phyloP scores from a whole-genome alignment of 257 asterid species.

The Penstemon newberryi region DNA sequence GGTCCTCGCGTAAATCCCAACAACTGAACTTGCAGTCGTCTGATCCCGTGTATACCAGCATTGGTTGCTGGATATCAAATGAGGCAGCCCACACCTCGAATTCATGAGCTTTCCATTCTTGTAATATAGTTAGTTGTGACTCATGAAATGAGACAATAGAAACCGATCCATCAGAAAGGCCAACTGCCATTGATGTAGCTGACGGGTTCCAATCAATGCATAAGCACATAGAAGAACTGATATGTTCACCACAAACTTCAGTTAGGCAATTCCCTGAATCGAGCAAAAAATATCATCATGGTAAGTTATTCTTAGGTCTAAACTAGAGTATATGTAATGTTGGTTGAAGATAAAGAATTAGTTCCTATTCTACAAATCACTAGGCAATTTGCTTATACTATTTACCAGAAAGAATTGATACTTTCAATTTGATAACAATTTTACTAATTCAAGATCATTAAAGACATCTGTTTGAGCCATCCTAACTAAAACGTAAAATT shows the following conservation, averaged over 20 bases:
- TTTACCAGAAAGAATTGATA: too few species aligned
- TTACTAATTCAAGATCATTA: background rate
- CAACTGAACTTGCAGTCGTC: conserved; percentile 92
- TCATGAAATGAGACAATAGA: conserved; percentile 61
- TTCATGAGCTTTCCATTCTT: conserved; percentile 85
- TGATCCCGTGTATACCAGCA: conserved; percentile 75
- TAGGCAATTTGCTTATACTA: too few species aligned
- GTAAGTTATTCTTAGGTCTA: background rate
- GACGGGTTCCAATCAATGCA: conserved; percentile 82
- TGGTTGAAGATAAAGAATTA: conserved; percentile 3
- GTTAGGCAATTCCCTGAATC: conserved; percentile 51
- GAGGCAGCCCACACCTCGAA: conserved; percentile 91
- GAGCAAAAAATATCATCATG: conserved; percentile 19
- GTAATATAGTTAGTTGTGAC: conserved; percentile 46
- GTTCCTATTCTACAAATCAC: too few species aligned
- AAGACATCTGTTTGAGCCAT: background rate
- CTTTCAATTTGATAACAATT: background rate
- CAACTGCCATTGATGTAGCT: conserved; percentile 70
- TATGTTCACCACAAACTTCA: conserved; percentile 46
- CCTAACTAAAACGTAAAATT: conserved; percentile 4
- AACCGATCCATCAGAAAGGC: conserved; percentile 84
- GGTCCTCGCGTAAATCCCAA: conserved; percentile 82
- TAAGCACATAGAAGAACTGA: conserved; percentile 92
- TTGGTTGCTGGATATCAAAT: conserved; percentile 77
- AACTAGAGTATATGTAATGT: background rate